Base-by-base conservation (phyloP, 768 basidiomycete genomes). In the Candolleomyces efflorescens region DNA sequence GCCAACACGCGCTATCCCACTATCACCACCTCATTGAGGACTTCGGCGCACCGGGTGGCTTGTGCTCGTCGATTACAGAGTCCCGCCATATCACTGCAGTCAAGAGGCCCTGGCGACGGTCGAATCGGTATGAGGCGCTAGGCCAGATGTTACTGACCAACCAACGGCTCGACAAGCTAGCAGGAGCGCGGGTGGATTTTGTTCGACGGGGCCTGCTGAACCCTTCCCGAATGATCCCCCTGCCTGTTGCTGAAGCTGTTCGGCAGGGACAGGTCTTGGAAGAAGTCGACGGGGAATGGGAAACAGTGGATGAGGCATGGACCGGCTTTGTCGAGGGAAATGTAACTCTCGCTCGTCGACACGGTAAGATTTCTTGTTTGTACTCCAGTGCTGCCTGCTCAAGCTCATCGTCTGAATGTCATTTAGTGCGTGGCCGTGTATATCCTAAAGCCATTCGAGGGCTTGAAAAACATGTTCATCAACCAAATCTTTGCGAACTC, bases 71-170 rank as follows among this genome's bases (percentile, higher is more conserved):
- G 0, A 69, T 72, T 26, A 72, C 71, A 0, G 71, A 74, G 56
- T 70, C 67, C 0, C 62, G 60, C 12, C 73, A 72, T 53, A 73
- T 71, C 32, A 64, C 54, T 15, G 73, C 71, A 18, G 67, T 74
- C 26, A 76, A 75, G 56, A 50, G 65, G 20, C 74, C 73, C 0
- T 77, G 68, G 67, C 55, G 68, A 2, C 61, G 67, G 2, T 74
- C 72, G 3, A 75, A 60, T 56, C 62, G 55, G 0, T 64, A 65
- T 51, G 56, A 75, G 13, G 67, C 74, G 1, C 61, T 77, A 3
- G 64, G 62, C 0, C 73, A 76, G 50, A 77, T 76, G 72, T 63
- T 77, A 4, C 51, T 67, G 5, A 72, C 68, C 2, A 73, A 70
- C 53, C 66, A 66, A 18, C 54, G 63, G n/a, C 53, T 69, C 0